These are phyloP conservation scores for Vigna unguiculata DNA, from an alignment of 306 rosid species.

Conservation along the genomic window DNA sequence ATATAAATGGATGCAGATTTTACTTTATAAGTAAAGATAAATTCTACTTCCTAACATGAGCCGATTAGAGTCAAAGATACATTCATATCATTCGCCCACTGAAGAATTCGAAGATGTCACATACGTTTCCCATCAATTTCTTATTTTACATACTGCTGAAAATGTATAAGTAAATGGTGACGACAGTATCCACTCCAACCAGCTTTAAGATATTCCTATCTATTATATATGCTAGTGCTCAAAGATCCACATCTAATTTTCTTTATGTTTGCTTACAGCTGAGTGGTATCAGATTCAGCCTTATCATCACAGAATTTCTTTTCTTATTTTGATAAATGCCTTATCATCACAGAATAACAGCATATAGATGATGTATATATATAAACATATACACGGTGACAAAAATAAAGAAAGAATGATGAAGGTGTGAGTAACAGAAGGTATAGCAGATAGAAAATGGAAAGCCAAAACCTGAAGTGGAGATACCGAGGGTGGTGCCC, in stretches of 20 bases:
- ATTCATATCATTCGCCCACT: no score
- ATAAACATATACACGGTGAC: background rate
- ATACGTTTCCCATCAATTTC: no score
- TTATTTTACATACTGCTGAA: no score
- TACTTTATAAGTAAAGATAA: no score
- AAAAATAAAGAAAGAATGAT: background rate
- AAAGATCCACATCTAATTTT: background rate
- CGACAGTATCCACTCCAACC: background rate
- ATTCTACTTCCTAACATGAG: no score
- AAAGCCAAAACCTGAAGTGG: background rate
- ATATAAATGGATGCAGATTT: no score
- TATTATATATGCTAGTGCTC: background rate
- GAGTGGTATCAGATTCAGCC: constrained; percentile 49
- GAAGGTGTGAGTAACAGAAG: constrained; percentile 4
- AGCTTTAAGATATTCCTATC: background rate
- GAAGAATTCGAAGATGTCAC: no score
- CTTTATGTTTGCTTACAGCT: background rate
- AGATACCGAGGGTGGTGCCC: constrained; percentile 42
- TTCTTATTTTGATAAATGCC: background rate
- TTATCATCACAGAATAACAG: background rate
- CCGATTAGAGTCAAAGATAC: no score
- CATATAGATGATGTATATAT: background rate
- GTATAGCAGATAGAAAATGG: constrained; percentile 31
- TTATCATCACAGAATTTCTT: constrained; percentile 42
- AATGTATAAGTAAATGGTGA: background rate